Evolutionary conservation across 331 rosid species (phyloP).

Genomic region (Phaseolus coccineus): DNA sequence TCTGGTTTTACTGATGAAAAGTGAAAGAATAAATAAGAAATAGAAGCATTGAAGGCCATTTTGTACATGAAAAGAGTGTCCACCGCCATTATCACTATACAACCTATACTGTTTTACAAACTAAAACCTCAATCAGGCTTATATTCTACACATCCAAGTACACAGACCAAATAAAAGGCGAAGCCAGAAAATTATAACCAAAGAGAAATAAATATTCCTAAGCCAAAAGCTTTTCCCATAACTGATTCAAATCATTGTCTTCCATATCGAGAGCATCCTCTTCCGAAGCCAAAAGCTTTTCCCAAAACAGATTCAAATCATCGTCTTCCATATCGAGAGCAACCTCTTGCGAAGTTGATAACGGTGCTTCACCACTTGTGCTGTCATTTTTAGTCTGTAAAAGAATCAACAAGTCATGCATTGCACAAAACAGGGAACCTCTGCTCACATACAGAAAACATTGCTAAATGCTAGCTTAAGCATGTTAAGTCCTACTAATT

Average conservation of each 20-base stretch:
- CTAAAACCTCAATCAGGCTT: slow-evolving; percentile 36
- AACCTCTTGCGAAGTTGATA: slow-evolving; percentile 44
- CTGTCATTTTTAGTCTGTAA: slow-evolving; percentile 72
- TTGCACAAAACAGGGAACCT: slow-evolving; percentile 21
- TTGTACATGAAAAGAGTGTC: slow-evolving; percentile 21
- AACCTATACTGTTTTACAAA: slow-evolving; percentile 41
- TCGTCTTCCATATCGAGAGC: slow-evolving; percentile 51
- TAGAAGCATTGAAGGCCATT: slow-evolving; percentile 34
- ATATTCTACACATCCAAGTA: slow-evolving; percentile 41
- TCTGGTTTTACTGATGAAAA: neutral
- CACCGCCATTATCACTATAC: slow-evolving; percentile 39
- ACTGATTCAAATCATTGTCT: slow-evolving; percentile 51
- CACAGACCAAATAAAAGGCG: slow-evolving; percentile 37
- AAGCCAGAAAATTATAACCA: slow-evolving; percentile 32
- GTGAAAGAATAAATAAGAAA: slow-evolving; percentile 1
- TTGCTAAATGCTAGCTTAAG: slow-evolving; percentile 18
- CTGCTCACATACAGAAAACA: neutral
- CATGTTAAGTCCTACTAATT: neutral
- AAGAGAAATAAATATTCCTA: slow-evolving; percentile 22
- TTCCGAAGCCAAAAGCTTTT: slow-evolving; percentile 41
- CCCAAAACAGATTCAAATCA: slow-evolving; percentile 50
- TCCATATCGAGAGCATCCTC: slow-evolving; percentile 46
- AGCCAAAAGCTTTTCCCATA: slow-evolving; percentile 44
- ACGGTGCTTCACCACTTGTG: slow-evolving; percentile 47
- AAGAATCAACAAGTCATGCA: slow-evolving; percentile 24